These are phyloP conservation scores for Sporothrix mexicana DNA, from an alignment of 2,329 filamentous ascomycete species.

Conservation along the genomic window DNA sequence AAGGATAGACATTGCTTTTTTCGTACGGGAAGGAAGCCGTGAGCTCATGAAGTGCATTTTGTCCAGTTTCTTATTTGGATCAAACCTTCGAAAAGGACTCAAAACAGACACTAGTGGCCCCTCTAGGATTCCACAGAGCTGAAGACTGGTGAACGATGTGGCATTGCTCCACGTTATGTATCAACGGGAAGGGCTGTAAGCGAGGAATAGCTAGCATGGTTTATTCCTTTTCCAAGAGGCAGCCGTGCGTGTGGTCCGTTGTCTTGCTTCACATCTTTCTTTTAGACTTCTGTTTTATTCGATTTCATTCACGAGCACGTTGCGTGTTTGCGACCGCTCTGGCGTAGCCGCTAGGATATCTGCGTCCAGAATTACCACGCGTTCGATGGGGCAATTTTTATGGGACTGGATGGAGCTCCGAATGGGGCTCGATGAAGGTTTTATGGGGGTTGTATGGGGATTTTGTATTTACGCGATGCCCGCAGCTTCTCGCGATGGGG, in stretches of 20 bases:
- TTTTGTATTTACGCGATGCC: neutral
- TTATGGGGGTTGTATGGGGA: neutral
- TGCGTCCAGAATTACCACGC: neutral
- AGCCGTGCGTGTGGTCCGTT: neutral
- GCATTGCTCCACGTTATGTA: neutral
- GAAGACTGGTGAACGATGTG: neutral
- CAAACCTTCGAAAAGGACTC: neutral
- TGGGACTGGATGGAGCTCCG: neutral
- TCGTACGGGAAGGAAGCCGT: neutral
- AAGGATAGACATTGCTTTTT: neutral
- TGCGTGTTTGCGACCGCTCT: neutral
- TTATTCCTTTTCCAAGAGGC: neutral
- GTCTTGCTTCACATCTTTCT: neutral
- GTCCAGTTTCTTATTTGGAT: neutral
- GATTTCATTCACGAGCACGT: neutral
- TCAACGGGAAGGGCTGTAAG: neutral
- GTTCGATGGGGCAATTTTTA: constrained; percentile 7
- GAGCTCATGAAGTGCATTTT: neutral
- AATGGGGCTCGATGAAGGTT: neutral
- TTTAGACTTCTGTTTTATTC: neutral
- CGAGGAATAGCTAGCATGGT: neutral
- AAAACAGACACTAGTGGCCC: neutral
- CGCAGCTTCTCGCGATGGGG: neutral
- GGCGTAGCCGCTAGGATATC: neutral
- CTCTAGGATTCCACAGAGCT: neutral